Percentiles rank a stretch among this genome's conserved stretches.
Evolutionary conservation across 75 land plant genomes (phyloP).

Genomic region (Pinus albicaulis): DNA sequence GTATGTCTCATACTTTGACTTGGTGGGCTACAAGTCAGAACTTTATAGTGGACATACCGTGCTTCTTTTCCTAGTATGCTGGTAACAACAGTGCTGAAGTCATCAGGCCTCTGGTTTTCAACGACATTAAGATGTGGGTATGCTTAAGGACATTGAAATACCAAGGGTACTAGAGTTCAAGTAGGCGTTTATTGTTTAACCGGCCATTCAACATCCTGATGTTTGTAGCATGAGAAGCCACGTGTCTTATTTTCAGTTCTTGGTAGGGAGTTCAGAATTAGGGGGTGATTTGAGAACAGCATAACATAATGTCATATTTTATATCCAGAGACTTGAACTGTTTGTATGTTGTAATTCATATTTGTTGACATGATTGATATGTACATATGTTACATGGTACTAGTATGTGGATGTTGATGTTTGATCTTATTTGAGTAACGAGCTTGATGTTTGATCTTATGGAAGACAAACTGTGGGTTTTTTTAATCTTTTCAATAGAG

Average conservation of each 20-base stretch:
- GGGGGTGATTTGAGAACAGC: neutral
- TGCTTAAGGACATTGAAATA: neutral
- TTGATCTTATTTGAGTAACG: neutral
- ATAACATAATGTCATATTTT: neutral
- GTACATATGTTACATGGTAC: neutral
- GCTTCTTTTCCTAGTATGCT: neutral
- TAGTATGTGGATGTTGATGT: neutral
- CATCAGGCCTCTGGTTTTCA: neutral
- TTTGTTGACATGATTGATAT: constrained; percentile 9
- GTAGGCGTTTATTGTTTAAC: neutral
- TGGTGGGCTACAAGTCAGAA: neutral
- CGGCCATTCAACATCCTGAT: neutral
- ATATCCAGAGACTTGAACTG: neutral
- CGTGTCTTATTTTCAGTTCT: too few species aligned
- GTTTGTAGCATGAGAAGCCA: neutral
- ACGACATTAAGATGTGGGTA: neutral
- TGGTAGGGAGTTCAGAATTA: neutral
- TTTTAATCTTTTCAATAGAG: neutral
- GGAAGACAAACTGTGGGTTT: neutral
- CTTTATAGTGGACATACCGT: neutral
- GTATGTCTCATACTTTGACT: neutral
- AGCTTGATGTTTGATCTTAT: neutral
- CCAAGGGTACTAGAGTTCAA: neutral
- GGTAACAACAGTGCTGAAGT: neutral
- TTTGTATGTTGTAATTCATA: constrained; percentile 5